Percentiles rank a stretch among this genome's conserved stretches.
These are phyloP conservation scores for Kwoniella pini DNA, from an alignment of 768 basidiomycete genomes.

Conservation along the genomic window DNA sequence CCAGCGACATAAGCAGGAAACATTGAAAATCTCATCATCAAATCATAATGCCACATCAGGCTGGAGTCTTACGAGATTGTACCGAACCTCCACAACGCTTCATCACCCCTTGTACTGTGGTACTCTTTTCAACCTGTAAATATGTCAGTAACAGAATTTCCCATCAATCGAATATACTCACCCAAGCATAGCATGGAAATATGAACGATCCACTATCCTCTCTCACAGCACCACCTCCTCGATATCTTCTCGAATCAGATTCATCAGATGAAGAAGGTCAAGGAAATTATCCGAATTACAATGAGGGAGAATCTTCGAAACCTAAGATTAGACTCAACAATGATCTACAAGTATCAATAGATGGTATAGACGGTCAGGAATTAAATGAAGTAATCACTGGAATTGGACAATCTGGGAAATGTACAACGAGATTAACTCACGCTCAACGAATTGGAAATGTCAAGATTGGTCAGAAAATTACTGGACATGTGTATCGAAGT, in stretches of 20 bases:
- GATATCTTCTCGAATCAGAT: conserved; percentile 50
- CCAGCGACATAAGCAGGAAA: no score
- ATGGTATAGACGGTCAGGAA: background rate
- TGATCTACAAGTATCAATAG: background rate
- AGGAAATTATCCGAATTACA: conserved; percentile 28
- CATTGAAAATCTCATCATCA: no score
- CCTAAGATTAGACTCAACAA: conserved; percentile 10
- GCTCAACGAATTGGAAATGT: background rate
- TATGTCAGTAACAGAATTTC: no score
- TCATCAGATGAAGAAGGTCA: conserved; percentile 51
- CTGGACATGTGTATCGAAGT: background rate
- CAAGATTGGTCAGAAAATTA: background rate
- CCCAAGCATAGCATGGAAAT: no score
- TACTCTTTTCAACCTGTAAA: no score
- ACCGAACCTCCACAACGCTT: conserved; percentile 9
- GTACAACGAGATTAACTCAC: conserved; percentile 11
- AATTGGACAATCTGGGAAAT: conserved; percentile 37
- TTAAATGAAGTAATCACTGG: conserved; percentile 24
- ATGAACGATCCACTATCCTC: conserved; percentile 47
- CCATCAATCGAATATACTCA: no score
- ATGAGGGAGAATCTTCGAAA: conserved; percentile 7
- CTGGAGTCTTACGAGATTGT: background rate
- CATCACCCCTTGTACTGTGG: background rate
- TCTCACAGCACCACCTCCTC: conserved; percentile 36
- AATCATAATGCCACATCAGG: background rate